Base-by-base conservation (phyloP, 495 filamentous ascomycete genomes). In the Talaromyces ruber region DNA sequence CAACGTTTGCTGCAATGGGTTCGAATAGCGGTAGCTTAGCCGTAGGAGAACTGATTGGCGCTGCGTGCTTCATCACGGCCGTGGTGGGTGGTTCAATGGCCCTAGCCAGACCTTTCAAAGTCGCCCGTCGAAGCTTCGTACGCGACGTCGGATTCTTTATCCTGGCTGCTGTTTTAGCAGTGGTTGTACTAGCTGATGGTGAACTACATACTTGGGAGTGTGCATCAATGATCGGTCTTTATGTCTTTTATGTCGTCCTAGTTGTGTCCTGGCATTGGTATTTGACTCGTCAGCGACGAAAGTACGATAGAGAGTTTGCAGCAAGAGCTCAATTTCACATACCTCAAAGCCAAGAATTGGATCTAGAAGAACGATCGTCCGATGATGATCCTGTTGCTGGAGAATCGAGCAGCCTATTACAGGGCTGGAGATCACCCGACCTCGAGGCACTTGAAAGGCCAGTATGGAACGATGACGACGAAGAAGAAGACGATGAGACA, bases 21-120 rank as follows among this genome's bases (percentile, higher is more conserved):
- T 94, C 93, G 26, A 90, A 98, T 66, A 96, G 92, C 68, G 95
- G 92, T 3, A 97, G 93, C 73, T 81, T 99, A 74, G 95, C 95
- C 1, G 86, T 98, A 63, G 95, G 95, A 30, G 95, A 99, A 74
- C 79, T 99, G 57, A 91, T 99, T 29, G 95, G 95, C 18, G 95
- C 95, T 9, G 95, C 95, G 14, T 85, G 89, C 52, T 99, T 99
- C 73, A 99, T 99, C 70, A 94, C 93, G 3, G 89, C 93, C 2
- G 94, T 99, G 11, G 94, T 99, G 6, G 92, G 93, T 1, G 95
- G 95, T n/a, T 96, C 92, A 43, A 99, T 99, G 95, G 95, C 93
- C 5, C 71, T 97, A 62, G 91, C 97, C 0, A 82, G 92, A 63
- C 94, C 96, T 25, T 98, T 98, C 74, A 89, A 86, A 63, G 94